Conservation (phyloP, 139 green algal genomes). For the Volvox africanus region DNA sequence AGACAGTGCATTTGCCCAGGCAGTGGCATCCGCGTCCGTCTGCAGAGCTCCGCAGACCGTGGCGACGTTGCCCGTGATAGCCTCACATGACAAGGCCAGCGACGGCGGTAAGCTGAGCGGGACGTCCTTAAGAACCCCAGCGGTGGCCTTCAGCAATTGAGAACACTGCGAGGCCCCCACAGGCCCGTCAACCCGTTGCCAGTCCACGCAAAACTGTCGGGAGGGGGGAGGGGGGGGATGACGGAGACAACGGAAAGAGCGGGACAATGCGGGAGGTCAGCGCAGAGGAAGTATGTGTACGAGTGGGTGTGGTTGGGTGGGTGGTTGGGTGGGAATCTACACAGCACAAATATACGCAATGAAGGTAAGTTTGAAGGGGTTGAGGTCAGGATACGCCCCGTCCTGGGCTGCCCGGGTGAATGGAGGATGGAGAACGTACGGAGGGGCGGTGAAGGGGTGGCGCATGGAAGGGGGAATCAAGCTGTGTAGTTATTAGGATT, state of each 20-base stretch:
- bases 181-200: not conserved
- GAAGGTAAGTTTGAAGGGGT: too few species aligned
- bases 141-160: not conserved
- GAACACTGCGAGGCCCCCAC: not conserved
- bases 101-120: not conserved
- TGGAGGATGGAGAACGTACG: too few species aligned
- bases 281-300: not conserved
- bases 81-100: not conserved
- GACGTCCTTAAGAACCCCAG: not conserved
- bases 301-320: too few species aligned
- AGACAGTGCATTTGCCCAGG: not conserved
- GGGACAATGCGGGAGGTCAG: not conserved
- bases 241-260: too few species aligned
- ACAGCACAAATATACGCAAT: too few species aligned
- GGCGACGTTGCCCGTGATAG: too few species aligned
- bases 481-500: too few species aligned
- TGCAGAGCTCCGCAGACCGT: conserved; percentile 6
- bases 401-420: too few species aligned
- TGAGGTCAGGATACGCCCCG: too few species aligned
- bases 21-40: not conserved
- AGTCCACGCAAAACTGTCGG: conserved; percentile 7
- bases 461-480: too few species aligned
- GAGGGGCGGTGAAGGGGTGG: too few species aligned
- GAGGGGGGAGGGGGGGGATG: not conserved
- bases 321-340: too few species aligned